Evolutionary conservation across 202 grass and related monocot species (phyloP).

Genomic region (Hordeum pubiflorum): DNA sequence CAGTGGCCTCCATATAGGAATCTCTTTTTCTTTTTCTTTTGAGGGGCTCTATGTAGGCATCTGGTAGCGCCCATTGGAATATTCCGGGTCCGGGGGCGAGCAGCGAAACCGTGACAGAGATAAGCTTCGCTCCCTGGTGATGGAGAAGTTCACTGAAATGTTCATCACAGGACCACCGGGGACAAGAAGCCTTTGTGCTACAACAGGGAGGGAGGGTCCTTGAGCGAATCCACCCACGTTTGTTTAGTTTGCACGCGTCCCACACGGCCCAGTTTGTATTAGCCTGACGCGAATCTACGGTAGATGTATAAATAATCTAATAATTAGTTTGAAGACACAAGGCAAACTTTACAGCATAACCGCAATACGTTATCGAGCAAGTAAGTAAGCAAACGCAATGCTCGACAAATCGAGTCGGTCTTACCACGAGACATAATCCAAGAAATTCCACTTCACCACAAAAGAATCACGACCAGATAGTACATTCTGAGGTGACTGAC

Average conservation of each 20-base stretch:
- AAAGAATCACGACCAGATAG: neutral
- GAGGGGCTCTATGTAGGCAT: slow-evolving; percentile 5
- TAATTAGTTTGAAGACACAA: too few relatives aligned
- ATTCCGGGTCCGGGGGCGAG: neutral
- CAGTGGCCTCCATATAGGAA: slow-evolving; percentile 4
- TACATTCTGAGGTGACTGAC: neutral
- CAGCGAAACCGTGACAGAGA: neutral
- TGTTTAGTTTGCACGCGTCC: neutral
- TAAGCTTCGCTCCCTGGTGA: neutral
- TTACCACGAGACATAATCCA: neutral
- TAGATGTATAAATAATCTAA: too few relatives aligned
- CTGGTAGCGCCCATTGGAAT: neutral
- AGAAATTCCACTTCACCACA: neutral
- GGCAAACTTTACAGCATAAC: too few relatives aligned
- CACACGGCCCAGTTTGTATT: neutral
- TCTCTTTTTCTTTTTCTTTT: neutral
- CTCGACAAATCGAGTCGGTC: neutral
- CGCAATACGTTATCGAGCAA: neutral
- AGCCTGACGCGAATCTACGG: too few relatives aligned
- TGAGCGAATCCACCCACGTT: neutral
- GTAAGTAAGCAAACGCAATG: neutral
- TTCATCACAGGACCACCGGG: too few relatives aligned
- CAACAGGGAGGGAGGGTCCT: neutral
- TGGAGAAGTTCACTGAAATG: neutral
- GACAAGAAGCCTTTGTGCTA: neutral